Percentiles rank a stretch among this genome's conserved stretches.
Evolutionary conservation across 768 basidiomycete genomes (phyloP).

Genomic region (Amanita pseudoporphyria): DNA sequence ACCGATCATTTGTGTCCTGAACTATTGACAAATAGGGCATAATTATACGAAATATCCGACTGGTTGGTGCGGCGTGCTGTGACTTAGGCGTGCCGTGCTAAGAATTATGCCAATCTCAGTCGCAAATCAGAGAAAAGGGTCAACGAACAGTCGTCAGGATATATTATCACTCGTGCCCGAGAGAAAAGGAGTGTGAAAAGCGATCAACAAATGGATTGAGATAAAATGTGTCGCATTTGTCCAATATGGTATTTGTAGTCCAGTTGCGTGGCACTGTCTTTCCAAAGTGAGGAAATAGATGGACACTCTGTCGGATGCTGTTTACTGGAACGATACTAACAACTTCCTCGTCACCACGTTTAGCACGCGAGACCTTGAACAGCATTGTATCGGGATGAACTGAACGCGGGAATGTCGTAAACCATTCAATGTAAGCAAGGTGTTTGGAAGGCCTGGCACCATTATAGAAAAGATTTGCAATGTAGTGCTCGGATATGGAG

Average conservation of each 20-base stretch:
- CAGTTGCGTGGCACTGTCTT: slow-evolving; percentile 12
- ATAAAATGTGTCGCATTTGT: slow-evolving; percentile 14
- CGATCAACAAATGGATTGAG: slow-evolving; percentile 15
- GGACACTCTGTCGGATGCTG: slow-evolving; percentile 12
- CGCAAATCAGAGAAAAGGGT: too few relatives aligned
- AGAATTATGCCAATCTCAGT: too few relatives aligned
- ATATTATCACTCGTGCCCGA: too few relatives aligned
- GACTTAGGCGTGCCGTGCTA: too few relatives aligned
- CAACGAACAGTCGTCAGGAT: too few relatives aligned
- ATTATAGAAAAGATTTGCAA: not conserved
- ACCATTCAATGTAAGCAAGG: not conserved
- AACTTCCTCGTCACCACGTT: not conserved
- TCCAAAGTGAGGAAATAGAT: slow-evolving; percentile 16
- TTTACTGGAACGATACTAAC: slow-evolving; percentile 10
- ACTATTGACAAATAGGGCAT: too few relatives aligned
- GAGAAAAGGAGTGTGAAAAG: too few relatives aligned
- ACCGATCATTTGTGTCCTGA: too few relatives aligned
- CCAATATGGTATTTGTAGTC: slow-evolving; percentile 15
- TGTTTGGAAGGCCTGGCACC: not conserved
- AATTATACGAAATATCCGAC: too few relatives aligned
- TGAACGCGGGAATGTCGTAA: not conserved
- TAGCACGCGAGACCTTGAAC: not conserved
- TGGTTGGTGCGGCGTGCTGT: too few relatives aligned
- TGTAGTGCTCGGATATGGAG: not conserved
- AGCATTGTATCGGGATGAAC: too few relatives aligned